Evolutionary conservation across 768 basidiomycete species (phyloP), one percentile per base, ranked within the genome.

Genomic region (Tubosaeta brunneosetosa): DNA sequence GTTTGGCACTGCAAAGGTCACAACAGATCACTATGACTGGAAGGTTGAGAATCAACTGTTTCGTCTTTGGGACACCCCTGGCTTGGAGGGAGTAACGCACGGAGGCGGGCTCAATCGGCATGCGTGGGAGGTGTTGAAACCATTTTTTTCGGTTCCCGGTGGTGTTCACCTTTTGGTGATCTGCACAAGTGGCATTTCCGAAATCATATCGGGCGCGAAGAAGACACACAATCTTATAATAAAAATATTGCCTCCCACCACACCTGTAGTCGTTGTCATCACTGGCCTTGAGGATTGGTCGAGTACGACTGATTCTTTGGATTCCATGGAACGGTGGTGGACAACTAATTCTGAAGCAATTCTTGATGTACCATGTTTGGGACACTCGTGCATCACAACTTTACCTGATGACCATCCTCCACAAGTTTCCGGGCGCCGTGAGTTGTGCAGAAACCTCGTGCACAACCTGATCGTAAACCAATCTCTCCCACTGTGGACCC

Each of bases 241-340:
- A 42, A 53, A 42, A 25, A 47, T 56, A 46, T 49, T 59, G 31
- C 50, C 52, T 47, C 53, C 49, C 19, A n/a, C 46, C 6, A 53
- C 61, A 0, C 69, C 61, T 16, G 58, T 71, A 7, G 62, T 66
- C 9, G 55, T 64, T 7, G 50, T 72, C n/a, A 58, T 71, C 52
- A 71, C 69, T 3, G 69, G 62, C n/a, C 58, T 71, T 22, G 69
- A 71, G 52, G 65, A 58, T 17, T 41, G 40, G 33, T 59, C 68
- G 32, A 4, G n/a, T n/a, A n/a, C 34, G 1, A 37, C 43, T 32
- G 37, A 62, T 36, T 29, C 13, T n/a, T n/a, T n/a, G 16, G 47
- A 52, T 5, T 63, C 66, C 12, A 73, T 72, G 65, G 66, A 68
- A 8, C 58, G 59, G 46, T 77, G 76, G 76, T 76, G 74, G 75